Conservation (phyloP, 2,329 filamentous ascomycete genomes). For the Colletotrichum sp. region DNA sequence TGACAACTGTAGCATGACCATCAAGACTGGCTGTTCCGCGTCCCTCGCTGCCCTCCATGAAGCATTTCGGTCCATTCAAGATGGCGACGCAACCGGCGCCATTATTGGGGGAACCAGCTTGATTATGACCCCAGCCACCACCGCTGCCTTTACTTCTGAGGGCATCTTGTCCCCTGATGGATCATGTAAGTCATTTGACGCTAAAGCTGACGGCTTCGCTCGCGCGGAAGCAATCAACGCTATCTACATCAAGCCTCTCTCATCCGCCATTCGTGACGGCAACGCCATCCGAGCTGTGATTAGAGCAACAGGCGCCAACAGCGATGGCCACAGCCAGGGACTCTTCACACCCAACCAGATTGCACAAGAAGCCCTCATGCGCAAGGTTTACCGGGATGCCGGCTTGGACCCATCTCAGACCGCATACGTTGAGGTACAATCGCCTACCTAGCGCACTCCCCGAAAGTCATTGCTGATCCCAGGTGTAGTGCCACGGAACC, state of each 20-base stretch:
- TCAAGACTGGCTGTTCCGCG: conserved; percentile 32
- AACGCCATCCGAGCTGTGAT: conserved; percentile 39
- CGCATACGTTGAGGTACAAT: conserved; percentile 8
- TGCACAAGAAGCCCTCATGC: conserved; percentile 35
- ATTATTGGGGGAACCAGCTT: conserved; percentile 29
- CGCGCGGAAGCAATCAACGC: conserved; percentile 45
- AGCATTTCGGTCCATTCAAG: conserved; percentile 23
- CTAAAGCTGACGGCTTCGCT: conserved; percentile 44
- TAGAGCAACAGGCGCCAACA: conserved; percentile 29
- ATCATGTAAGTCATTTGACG: conserved; percentile 33
- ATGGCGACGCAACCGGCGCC: conserved; percentile 19
- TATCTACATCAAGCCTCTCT: conserved; percentile 45
- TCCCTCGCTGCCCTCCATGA: conserved; percentile 26
- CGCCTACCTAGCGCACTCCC: conserved; percentile 2
- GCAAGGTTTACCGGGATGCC: not conserved
- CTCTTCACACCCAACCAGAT: conserved; percentile 42
- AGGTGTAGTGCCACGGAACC: conserved; percentile 39
- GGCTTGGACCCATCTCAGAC: not conserved
- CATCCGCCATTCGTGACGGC: conserved; percentile 43
- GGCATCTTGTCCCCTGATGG: conserved; percentile 20
- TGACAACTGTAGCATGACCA: conserved; percentile 24
- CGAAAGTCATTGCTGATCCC: not conserved
- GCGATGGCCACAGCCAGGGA: conserved; percentile 37
- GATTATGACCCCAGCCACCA: conserved; percentile 29
- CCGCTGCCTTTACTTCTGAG: not conserved